A percentile compares a stretch with the other conserved stretches of the same genome.
Evolutionary conservation across 2,329 filamentous ascomycete species (phyloP).

Genomic region (Colletotrichum tofieldiae): DNA sequence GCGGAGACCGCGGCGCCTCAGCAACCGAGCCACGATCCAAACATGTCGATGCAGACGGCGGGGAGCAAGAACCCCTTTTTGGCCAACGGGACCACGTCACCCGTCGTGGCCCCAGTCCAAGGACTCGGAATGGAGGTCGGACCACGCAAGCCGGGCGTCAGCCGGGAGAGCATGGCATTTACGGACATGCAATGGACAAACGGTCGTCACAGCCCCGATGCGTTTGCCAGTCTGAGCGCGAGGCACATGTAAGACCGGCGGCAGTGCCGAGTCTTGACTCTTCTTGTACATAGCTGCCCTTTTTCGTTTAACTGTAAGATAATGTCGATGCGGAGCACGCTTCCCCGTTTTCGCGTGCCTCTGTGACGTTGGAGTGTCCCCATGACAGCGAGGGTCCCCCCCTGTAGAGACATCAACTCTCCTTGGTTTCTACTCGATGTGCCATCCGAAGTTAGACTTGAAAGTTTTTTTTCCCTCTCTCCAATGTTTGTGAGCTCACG

Average conservation of each 20-base stretch:
- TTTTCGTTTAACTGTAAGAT: slow-evolving; percentile 25
- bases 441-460: slow-evolving; percentile 7
- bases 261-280: background rate
- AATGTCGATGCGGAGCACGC: slow-evolving; percentile 14
- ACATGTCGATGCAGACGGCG: slow-evolving; percentile 46
- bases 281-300: slow-evolving; percentile 34
- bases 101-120: slow-evolving; percentile 13
- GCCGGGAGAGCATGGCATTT: slow-evolving; percentile 80
- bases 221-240: slow-evolving; percentile 83
- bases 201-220: slow-evolving; percentile 84
- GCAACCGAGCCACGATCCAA: slow-evolving; percentile 21
- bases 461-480: background rate
- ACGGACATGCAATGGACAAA: slow-evolving; percentile 77
- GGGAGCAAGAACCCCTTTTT: slow-evolving; percentile 74
- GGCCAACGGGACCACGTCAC: slow-evolving; percentile 49
- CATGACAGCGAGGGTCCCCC: slow-evolving; percentile 17
- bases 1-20: slow-evolving; percentile 40
- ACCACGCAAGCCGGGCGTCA: slow-evolving; percentile 61
- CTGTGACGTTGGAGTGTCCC: slow-evolving; percentile 1
- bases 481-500: background rate
- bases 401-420: slow-evolving; percentile 3
- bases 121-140: slow-evolving; percentile 44
- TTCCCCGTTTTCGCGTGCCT: background rate
- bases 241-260: slow-evolving; percentile 58
- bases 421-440: background rate